These are phyloP conservation scores for Melanomma pulvis-pyrius DNA, from an alignment of 495 filamentous ascomycete species.

Conservation along the genomic window DNA sequence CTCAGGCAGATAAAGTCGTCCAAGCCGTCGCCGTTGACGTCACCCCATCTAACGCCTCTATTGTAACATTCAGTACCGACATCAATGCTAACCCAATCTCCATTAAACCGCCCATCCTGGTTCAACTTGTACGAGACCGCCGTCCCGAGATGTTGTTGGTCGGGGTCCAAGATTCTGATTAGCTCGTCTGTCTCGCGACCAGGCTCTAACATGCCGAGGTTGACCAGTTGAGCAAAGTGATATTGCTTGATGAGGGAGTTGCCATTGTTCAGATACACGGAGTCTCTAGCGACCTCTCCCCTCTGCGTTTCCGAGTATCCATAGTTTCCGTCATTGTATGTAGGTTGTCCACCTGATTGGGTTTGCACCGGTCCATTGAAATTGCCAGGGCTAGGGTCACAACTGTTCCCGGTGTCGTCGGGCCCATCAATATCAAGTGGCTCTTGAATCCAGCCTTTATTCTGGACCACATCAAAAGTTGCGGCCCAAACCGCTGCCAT, in stretches of 20 bases:
- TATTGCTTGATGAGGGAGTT: not conserved
- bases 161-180: not conserved
- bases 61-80: not conserved
- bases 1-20: not conserved
- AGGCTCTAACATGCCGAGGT: not conserved
- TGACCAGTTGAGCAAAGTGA: not conserved
- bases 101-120: no score
- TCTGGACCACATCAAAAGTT: not conserved
- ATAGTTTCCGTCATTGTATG: not conserved
- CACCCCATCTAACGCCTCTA: not conserved
- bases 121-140: no score
- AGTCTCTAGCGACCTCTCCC: not conserved
- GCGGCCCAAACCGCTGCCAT: not conserved
- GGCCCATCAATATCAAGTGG: not conserved
- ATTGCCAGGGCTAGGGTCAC: not conserved
- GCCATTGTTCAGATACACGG: not conserved
- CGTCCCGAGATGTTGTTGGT: no score
- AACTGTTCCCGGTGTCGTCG: not conserved
- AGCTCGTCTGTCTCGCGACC: not conserved
- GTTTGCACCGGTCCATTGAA: not conserved
- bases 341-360: not conserved
- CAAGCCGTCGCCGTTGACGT: not conserved
- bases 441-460: not conserved
- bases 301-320: not conserved
- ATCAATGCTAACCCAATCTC: no score